phyloP scores from a whole-genome alignment of 768 basidiomycete genomes.

The Coprinellus aureogranulatus region DNA sequence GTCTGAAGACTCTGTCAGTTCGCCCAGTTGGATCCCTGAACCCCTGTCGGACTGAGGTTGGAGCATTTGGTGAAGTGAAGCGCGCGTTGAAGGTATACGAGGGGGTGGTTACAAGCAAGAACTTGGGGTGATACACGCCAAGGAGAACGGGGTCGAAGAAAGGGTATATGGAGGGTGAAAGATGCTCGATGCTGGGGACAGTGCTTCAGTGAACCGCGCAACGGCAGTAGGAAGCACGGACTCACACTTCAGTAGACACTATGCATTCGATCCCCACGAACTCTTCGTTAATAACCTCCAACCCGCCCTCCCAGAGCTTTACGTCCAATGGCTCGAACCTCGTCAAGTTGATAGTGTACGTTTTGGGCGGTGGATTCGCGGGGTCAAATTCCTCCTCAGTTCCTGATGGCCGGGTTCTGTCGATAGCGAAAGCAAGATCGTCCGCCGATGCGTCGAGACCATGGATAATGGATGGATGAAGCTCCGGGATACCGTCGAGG shows the following conservation, averaged over 20 bases:
- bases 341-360: conserved; percentile 26
- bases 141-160: conserved; percentile 70
- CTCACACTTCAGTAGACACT: conserved; percentile 80
- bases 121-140: conserved; percentile 71
- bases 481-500: conserved; percentile 49
- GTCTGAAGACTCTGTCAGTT: conserved; percentile 73
- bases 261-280: conserved; percentile 70
- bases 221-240: conserved; percentile 10
- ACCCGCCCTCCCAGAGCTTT: conserved; percentile 72
- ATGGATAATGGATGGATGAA: conserved; percentile 54
- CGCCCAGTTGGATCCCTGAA: conserved; percentile 73
- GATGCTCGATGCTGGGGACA: conserved; percentile 70
- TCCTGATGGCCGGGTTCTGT: conserved; percentile 43
- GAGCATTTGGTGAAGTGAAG: conserved; percentile 57
- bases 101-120: conserved; percentile 80
- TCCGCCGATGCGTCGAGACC: conserved; percentile 65
- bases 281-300: conserved; percentile 63
- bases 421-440: conserved; percentile 55
- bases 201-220: not conserved
- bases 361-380: conserved; percentile 6
- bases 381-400: not conserved
- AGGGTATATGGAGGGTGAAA: conserved; percentile 55
- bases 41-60: conserved; percentile 46
- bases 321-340: conserved; percentile 72
- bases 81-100: conserved; percentile 80